Evolutionary conservation across 2,329 filamentous ascomycete species (phyloP).

Genomic region (Hymenoscyphus albidus): DNA sequence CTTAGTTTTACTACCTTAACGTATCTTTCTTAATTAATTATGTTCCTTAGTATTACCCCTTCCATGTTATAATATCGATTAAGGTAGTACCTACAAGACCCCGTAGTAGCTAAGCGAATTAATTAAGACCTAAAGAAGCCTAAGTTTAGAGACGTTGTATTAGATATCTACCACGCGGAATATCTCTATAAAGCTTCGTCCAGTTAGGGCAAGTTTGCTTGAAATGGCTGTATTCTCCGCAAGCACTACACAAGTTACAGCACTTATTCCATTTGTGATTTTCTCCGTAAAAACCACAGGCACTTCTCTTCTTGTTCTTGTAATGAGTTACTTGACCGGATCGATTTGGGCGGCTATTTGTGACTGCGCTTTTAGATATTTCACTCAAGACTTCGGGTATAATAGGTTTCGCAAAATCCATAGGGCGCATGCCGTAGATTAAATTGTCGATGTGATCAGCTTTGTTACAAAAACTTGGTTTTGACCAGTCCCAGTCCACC

Average conservation of each 20-base stretch:
- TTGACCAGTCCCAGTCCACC: neutral
- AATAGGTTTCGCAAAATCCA: neutral
- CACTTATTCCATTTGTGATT: constrained; percentile 9
- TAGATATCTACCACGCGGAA: too few species aligned
- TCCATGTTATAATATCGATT: too few species aligned
- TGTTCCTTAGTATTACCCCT: too few species aligned
- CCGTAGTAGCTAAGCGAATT: too few species aligned
- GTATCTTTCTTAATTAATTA: too few species aligned
- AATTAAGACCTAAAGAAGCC: too few species aligned
- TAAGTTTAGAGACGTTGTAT: too few species aligned
- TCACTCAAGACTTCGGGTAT: neutral
- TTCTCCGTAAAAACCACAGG: constrained; percentile 9
- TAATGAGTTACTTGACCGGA: neutral
- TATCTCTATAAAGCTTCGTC: neutral
- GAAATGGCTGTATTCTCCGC: constrained; percentile 3
- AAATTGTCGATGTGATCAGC: too few species aligned
- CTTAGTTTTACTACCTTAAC: too few species aligned
- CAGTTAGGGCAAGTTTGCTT: neutral
- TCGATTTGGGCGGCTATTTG: neutral
- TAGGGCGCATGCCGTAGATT: neutral
- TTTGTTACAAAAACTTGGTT: too few species aligned
- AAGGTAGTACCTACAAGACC: too few species aligned
- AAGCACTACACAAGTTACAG: constrained; percentile 6
- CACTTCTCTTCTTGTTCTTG: neutral
- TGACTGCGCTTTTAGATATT: neutral